Evolutionary conservation across 306 rosid genomes (phyloP).

Genomic region (Heteromeles arbutifolia): DNA sequence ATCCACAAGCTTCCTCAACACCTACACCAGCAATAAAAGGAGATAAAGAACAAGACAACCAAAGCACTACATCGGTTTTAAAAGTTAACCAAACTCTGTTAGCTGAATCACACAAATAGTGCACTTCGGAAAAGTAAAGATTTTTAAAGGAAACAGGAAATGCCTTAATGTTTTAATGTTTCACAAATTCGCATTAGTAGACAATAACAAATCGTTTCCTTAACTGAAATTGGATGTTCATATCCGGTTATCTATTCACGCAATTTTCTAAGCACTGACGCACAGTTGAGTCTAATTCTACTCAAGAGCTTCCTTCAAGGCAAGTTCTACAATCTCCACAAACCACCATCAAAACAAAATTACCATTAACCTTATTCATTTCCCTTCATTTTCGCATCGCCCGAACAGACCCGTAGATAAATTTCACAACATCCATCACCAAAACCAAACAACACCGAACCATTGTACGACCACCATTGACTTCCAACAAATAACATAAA

Average conservation of each 20-base stretch:
- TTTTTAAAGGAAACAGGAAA: neutral
- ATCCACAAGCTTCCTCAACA: constrained; percentile 91
- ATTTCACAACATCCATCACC: neutral
- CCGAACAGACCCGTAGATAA: neutral
- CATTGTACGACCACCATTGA: neutral
- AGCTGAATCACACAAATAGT: neutral
- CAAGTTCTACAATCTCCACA: neutral
- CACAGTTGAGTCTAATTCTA: too few species aligned
- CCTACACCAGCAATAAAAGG: constrained; percentile 26
- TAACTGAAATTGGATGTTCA: neutral
- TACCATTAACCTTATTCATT: neutral
- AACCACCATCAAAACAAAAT: neutral
- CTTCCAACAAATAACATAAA: neutral
- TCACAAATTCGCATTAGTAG: neutral
- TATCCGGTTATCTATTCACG: neutral
- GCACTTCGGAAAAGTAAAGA: neutral
- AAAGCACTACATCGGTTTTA: neutral
- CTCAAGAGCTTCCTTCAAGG: neutral
- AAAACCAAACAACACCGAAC: neutral
- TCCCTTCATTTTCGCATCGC: neutral
- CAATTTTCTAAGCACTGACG: neutral
- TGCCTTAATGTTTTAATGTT: neutral
- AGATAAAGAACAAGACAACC: neutral
- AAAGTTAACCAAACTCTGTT: neutral
- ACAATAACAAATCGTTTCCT: neutral